Evolutionary conservation across 2,329 filamentous ascomycete species (phyloP).

Genomic region (Fusarium sp.): DNA sequence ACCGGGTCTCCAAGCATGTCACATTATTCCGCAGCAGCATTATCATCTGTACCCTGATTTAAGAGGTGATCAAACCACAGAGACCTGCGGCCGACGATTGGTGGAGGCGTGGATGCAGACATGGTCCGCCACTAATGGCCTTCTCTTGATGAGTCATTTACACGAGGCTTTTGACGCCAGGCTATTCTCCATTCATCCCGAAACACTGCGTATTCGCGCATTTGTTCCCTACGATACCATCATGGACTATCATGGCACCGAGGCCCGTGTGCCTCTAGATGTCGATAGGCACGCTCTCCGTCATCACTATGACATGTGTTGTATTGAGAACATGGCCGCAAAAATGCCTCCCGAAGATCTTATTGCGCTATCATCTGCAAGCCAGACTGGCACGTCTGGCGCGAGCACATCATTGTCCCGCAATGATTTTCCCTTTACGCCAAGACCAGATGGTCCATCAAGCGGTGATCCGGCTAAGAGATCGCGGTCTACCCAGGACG

Average conservation of each 20-base stretch:
- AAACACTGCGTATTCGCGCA: background rate
- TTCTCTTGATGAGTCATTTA: background rate
- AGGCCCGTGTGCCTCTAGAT: background rate
- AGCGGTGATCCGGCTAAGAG: no score
- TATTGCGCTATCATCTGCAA: no score
- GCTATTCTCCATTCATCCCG: background rate
- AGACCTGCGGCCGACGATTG: background rate
- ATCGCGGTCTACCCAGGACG: no score
- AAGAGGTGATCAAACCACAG: background rate
- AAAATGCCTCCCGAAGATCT: no score
- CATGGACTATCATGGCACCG: background rate
- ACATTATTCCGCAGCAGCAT: background rate
- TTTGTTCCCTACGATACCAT: background rate
- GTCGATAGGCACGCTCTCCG: background rate
- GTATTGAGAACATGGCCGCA: background rate
- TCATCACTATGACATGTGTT: background rate
- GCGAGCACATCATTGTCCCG: no score
- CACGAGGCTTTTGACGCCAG: background rate
- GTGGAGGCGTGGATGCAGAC: background rate
- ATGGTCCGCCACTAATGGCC: background rate
- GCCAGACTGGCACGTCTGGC: no score
- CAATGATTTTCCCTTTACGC: no score
- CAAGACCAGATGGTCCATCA: no score
- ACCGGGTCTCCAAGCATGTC: background rate
- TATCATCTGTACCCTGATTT: background rate